Base-by-base conservation (phyloP, 2,329 filamentous ascomycete genomes). In the Colletotrichum navitas region DNA sequence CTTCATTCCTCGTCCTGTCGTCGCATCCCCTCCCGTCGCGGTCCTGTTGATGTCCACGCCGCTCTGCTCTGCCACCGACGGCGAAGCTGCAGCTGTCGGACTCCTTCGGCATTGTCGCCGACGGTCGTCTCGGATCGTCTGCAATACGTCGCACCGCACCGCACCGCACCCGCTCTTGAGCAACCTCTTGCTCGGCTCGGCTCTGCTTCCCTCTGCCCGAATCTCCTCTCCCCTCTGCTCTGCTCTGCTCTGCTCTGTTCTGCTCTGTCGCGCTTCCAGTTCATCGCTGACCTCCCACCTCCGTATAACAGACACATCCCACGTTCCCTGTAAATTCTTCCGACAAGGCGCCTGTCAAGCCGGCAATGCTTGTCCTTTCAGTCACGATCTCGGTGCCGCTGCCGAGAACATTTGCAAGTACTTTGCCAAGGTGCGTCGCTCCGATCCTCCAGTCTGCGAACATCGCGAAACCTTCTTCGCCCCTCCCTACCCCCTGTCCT, bases 241-340 rank as follows among this genome's bases (percentile, higher is more conserved):
- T 21, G 16, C 41, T 43, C 41, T 43, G 41, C 6, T 8, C 7
- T 8, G 2, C 6, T 43, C 41, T 2, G 6, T 14, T 45, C 21
- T 45, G 6, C 7, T 45, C 21, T 45, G 21, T n/a, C 24, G 8
- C 24, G 18, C 76, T 75, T 32, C 55, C 18, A 34, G 41, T 55
- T 60, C 34, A 39, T 55, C 55, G 70, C 74, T 75, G 55, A 74
- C 73, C 41, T 36, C 26, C 26, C 45, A 54, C 74, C 68, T 69
- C 74, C 74, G 74, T 58, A 24, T 43, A 68, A 68, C 52, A 98
- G 95, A 97, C 82, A 97, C 96, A 24, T 93, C 95, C 73, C 96
- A 98, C 85, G 96, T 99, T 55, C 96, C 96, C 49, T 99, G 96
- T 92, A 98, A 98, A 87, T 99, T 99, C 92, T 99, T 96, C 83